Base-by-base conservation (phyloP, 306 rosid species). In the Potentilla sterilis region DNA sequence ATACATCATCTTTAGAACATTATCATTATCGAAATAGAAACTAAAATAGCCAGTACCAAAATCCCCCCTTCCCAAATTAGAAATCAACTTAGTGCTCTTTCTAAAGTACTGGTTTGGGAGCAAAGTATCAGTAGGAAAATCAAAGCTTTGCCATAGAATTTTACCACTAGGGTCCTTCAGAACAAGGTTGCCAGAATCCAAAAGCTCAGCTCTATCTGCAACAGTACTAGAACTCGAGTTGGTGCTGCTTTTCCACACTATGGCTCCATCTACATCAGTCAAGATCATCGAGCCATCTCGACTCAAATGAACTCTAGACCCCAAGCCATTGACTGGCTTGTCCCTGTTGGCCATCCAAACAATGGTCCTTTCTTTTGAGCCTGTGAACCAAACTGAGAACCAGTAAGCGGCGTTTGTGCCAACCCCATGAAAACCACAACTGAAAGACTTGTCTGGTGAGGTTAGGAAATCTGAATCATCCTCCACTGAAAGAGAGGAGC, bases 331-430 rank as follows among this genome's bases (percentile, higher is more conserved):
- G n/a, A 80, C 83, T 0, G 80, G 83, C 19, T 13, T 57, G 79
- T 75, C 75, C 44, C 80, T 47, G 57, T 80, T 80, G 7, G 83
- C 76, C 76, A 52, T 75, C 83, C 83, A 80, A 16, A 75, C 80
- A 21, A 75, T 51, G 10, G 80, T 48, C 52, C 41, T 69, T 37
- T 19, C n/a, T n/a, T 1, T 14, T 5, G 83, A 75, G 4, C 43
- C 51, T 22, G 83, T 48, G 58, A 75, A 80, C 83, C 83, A 80
- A 4, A 75, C 52, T 16, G 83, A 68, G 57, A 80, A 69, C 38
- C 83, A 80, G 69, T 44, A 28, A 28, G 28, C 48, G 9, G 83
- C 80, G 37, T 80, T 80, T n/a, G 46, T 47, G 40, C 77, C 80
- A 5, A 75, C 77, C 14, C 40, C 40, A 18, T 41, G 14, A 24